Evolutionary conservation across 1,139 yeast genomes (phyloP).

Genomic region (Sugiyamaella japonica): DNA sequence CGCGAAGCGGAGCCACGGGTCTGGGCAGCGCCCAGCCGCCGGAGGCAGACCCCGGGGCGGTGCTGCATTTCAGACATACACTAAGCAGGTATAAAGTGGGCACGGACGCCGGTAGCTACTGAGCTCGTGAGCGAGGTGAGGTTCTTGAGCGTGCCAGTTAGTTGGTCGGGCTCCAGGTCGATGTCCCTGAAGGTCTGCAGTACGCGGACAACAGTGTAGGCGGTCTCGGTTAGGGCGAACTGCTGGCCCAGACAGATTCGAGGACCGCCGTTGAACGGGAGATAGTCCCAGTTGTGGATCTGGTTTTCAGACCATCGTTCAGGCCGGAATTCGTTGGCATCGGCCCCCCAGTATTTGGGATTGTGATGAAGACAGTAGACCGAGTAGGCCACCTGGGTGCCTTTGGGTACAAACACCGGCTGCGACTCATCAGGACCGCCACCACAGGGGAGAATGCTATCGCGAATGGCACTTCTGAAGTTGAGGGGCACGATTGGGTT

Average conservation of each 20-base stretch:
- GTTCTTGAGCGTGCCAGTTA: slow-evolving; percentile 6
- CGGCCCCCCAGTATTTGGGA: slow-evolving; percentile 36
- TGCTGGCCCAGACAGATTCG: slow-evolving; percentile 61
- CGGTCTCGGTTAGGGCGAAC: slow-evolving; percentile 57
- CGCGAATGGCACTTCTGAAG: slow-evolving; percentile 49
- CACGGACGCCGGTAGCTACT: slow-evolving; percentile 20
- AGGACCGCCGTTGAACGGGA: slow-evolving; percentile 58
- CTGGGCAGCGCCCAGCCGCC: background rate
- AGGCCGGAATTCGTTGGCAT: slow-evolving; percentile 49
- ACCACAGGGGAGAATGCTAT: slow-evolving; percentile 48
- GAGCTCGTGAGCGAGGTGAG: slow-evolving; percentile 20
- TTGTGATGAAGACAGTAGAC: slow-evolving; percentile 30
- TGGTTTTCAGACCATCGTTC: slow-evolving; percentile 49
- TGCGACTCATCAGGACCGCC: slow-evolving; percentile 19
- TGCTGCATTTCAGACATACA: too few species aligned
- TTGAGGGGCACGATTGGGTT: slow-evolving; percentile 60
- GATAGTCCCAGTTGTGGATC: slow-evolving; percentile 36
- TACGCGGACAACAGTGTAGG: slow-evolving; percentile 49
- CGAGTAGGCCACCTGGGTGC: slow-evolving; percentile 43
- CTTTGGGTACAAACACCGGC: slow-evolving; percentile 41
- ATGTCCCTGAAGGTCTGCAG: slow-evolving; percentile 40
- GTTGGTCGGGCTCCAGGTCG: slow-evolving; percentile 11
- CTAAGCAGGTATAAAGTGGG: slow-evolving; percentile 16
- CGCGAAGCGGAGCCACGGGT: background rate
- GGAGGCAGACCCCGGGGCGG: too few species aligned